phyloP scores from a whole-genome alignment of 2,329 filamentous ascomycete genomes.

The Penicillium sclerotiorum region DNA sequence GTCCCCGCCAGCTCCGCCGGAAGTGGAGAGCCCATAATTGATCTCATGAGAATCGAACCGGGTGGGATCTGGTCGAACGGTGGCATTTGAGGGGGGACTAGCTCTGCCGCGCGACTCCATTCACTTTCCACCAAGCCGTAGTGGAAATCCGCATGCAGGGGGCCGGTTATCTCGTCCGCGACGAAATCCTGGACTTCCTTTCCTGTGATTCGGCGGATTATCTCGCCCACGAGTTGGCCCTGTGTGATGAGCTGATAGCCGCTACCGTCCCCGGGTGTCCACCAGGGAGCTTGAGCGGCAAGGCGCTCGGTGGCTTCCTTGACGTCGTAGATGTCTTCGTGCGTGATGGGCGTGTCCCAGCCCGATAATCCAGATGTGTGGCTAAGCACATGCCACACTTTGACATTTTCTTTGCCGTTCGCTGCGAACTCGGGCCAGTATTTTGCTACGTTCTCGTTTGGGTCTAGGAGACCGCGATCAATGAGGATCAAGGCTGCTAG shows the following conservation, averaged over 20 bases:
- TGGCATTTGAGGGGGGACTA: conserved; percentile 25
- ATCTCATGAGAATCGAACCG: conserved; percentile 36
- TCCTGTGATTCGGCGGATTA: conserved; percentile 47
- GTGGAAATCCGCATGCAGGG: conserved; percentile 51
- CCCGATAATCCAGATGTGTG: conserved; percentile 23
- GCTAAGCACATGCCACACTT: conserved; percentile 29
- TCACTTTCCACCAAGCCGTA: conserved; percentile 49
- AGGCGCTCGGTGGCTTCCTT: conserved; percentile 32
- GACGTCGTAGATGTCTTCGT: conserved; percentile 38
- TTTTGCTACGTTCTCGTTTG: conserved; percentile 27
- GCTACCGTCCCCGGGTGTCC: conserved; percentile 42
- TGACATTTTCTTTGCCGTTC: conserved; percentile 34
- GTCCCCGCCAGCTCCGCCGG: conserved; percentile 26
- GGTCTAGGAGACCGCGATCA: conserved; percentile 30
- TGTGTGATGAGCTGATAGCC: conserved; percentile 43
- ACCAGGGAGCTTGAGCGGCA: conserved; percentile 44
- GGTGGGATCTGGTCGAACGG: conserved; percentile 18
- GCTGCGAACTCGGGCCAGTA: conserved; percentile 39
- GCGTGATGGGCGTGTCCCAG: conserved; percentile 32
- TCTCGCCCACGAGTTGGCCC: conserved; percentile 49
- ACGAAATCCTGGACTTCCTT: conserved; percentile 50
- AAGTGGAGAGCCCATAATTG: conserved; percentile 28
- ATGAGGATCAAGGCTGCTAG: conserved; percentile 29
- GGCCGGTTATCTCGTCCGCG: conserved; percentile 45
- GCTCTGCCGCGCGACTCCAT: conserved; percentile 43